Percentiles rank a stretch among this genome's conserved stretches.
Conservation (phyloP, 306 rosid species). For the Macrotyloma uniflorum region DNA sequence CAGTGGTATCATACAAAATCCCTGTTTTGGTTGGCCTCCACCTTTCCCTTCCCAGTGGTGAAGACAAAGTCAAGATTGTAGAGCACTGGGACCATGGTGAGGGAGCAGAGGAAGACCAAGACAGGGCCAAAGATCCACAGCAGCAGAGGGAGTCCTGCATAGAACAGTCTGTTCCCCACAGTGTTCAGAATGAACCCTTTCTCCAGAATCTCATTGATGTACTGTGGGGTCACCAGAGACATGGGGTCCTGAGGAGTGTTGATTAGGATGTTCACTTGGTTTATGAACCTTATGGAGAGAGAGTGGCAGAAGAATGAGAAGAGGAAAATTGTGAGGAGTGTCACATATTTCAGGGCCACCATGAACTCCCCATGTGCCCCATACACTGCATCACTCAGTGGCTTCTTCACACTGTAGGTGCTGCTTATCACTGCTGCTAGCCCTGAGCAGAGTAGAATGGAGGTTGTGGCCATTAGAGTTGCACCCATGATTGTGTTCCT, state of each 20-base stretch:
- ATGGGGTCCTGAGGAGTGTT: constrained; percentile 66
- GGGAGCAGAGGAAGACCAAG: constrained; percentile 69
- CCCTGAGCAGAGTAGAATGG: constrained; percentile 74
- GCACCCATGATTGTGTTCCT: constrained; percentile 92
- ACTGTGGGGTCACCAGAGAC: constrained; percentile 57
- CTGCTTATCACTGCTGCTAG: constrained; percentile 91
- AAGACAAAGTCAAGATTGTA: constrained; percentile 78
- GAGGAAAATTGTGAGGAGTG: constrained; percentile 72
- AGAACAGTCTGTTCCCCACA: constrained; percentile 85
- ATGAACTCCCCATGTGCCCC: constrained; percentile 96
- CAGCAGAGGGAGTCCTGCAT: constrained; percentile 70
- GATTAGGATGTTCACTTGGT: constrained; percentile 84
- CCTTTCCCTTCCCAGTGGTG: constrained; percentile 33
- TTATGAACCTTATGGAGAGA: constrained; percentile 77
- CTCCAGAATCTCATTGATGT: constrained; percentile 66
- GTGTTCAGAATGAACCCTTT: constrained; percentile 75
- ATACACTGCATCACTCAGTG: constrained; percentile 72
- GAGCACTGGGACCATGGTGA: constrained; percentile 77
- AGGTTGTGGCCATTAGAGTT: constrained; percentile 92
- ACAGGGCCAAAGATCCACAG: constrained; percentile 96
- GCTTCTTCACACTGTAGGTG: constrained; percentile 90
- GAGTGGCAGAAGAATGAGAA: constrained; percentile 91
- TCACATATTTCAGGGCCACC: constrained; percentile 84
- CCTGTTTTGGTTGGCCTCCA: constrained; percentile 25
- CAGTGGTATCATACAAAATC: constrained; percentile 34